A percentile compares a stretch with the other conserved stretches of the same genome.
These are phyloP conservation scores for Pinus taeda DNA, from an alignment of 75 land plant species.

Conservation along the genomic window DNA sequence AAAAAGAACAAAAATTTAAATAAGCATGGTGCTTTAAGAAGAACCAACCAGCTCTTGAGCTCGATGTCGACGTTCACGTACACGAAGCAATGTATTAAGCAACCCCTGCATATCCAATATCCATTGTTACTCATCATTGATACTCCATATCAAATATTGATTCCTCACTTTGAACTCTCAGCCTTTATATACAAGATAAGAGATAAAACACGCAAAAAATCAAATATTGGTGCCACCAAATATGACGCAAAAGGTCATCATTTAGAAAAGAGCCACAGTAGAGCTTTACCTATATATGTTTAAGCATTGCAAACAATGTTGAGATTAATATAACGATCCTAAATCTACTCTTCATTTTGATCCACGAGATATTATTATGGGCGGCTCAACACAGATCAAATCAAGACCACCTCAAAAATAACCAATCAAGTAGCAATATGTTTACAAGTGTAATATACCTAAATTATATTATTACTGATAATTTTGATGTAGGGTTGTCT, in stretches of 20 bases:
- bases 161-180: too few species aligned
- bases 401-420: too few species aligned
- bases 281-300: background rate
- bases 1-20: background rate
- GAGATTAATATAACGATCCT: background rate
- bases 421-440: too few species aligned
- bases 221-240: background rate
- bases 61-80: conserved; percentile 43
- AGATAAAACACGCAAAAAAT: background rate
- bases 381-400: background rate
- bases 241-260: background rate
- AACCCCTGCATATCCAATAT: conserved; percentile 28
- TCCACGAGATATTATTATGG: background rate
- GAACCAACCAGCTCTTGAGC: conserved; percentile 59
- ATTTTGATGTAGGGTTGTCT: too few species aligned
- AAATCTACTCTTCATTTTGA: background rate
- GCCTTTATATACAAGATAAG: background rate
- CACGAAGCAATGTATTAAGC: conserved; percentile 63
- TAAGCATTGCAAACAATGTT: background rate
- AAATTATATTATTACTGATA: too few species aligned
- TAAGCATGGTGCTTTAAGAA: background rate
- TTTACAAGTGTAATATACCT: too few species aligned
- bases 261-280: background rate
- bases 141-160: background rate
- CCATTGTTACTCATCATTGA: too few species aligned